These are phyloP conservation scores for Candida maesae DNA, from an alignment of 805 yeast genomes.

Conservation along the genomic window DNA sequence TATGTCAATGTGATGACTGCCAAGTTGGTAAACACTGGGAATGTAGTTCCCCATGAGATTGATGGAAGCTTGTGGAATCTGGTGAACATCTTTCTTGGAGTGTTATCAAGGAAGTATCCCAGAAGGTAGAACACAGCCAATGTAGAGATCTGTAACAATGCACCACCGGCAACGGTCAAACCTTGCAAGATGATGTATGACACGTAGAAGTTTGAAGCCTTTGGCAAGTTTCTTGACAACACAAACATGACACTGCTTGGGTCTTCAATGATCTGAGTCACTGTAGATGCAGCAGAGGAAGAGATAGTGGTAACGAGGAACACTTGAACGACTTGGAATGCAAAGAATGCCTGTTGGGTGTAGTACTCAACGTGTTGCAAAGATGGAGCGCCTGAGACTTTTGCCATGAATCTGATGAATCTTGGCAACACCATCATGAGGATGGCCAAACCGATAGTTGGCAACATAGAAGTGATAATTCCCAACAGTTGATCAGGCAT, in stretches of 20 bases:
- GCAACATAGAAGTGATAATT: slow-evolving; percentile 62
- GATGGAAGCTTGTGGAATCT: slow-evolving; percentile 53
- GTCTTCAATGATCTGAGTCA: slow-evolving; percentile 52
- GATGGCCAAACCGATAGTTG: slow-evolving; percentile 60
- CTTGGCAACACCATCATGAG: slow-evolving; percentile 67
- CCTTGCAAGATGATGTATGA: slow-evolving; percentile 70
- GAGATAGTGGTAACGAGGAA: slow-evolving; percentile 68
- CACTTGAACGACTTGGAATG: slow-evolving; percentile 66
- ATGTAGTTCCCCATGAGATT: slow-evolving; percentile 69
- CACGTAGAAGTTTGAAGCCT: slow-evolving; percentile 68
- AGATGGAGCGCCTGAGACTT: slow-evolving; percentile 54
- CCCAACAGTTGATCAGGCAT: slow-evolving; percentile 56
- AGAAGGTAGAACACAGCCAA: slow-evolving; percentile 56
- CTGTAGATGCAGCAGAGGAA: slow-evolving; percentile 68
- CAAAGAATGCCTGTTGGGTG: slow-evolving; percentile 67
- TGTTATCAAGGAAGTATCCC: slow-evolving; percentile 53
- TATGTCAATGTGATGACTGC: slow-evolving; percentile 67
- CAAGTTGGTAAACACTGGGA: slow-evolving; percentile 72
- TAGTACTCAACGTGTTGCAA: slow-evolving; percentile 54
- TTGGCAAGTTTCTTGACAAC: slow-evolving; percentile 66
- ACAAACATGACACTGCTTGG: slow-evolving; percentile 57
- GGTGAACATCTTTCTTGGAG: slow-evolving; percentile 63
- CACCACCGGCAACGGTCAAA: slow-evolving; percentile 59
- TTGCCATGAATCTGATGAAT: slow-evolving; percentile 61
- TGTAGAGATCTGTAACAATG: slow-evolving; percentile 58